These are phyloP conservation scores for Alternaria viburni DNA, from an alignment of 2,329 filamentous ascomycete species.

Conservation along the genomic window DNA sequence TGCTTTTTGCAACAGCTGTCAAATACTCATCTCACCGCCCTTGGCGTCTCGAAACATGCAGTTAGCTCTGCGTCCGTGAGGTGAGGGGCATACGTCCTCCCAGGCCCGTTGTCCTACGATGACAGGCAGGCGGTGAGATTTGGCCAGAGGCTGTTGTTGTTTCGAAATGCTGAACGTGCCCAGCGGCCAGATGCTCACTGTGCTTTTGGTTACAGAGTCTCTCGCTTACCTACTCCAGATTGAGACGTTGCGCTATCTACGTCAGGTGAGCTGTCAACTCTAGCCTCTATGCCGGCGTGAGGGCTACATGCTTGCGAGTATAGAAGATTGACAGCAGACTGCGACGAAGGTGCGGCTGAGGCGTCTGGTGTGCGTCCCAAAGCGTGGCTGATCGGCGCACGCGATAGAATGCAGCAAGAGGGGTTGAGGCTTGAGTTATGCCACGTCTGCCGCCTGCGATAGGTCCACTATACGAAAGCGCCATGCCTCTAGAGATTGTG, in stretches of 20 bases:
- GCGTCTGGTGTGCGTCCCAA: slow-evolving; percentile 9
- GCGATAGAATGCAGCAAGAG: slow-evolving; percentile 14
- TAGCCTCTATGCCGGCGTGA: neutral
- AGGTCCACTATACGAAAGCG: slow-evolving; percentile 10
- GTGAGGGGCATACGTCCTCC: slow-evolving; percentile 5
- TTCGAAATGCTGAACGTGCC: neutral
- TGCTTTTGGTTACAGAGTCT: slow-evolving; percentile 1
- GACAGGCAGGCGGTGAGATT: slow-evolving; percentile 9
- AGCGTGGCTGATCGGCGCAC: slow-evolving; percentile 15
- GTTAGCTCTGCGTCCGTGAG: slow-evolving; percentile 1
- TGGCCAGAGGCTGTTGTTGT: neutral
- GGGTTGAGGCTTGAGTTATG: slow-evolving; percentile 5
- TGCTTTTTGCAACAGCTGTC: slow-evolving; percentile 17
- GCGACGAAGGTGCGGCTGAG: slow-evolving; percentile 7
- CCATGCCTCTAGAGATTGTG: slow-evolving; percentile 10
- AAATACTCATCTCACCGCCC: slow-evolving; percentile 3
- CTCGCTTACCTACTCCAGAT: neutral
- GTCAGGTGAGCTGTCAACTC: neutral
- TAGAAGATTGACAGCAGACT: neutral
- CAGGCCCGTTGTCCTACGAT: neutral
- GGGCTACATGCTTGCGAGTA: slow-evolving; percentile 2
- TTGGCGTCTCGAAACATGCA: slow-evolving; percentile 4
- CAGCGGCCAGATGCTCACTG: neutral
- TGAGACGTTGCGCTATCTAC: neutral
- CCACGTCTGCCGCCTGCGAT: slow-evolving; percentile 7